Evolutionary conservation across 805 yeast genomes (phyloP), one percentile per base, ranked within the genome.

Genomic region (Saccharomycopsis javanensis): DNA sequence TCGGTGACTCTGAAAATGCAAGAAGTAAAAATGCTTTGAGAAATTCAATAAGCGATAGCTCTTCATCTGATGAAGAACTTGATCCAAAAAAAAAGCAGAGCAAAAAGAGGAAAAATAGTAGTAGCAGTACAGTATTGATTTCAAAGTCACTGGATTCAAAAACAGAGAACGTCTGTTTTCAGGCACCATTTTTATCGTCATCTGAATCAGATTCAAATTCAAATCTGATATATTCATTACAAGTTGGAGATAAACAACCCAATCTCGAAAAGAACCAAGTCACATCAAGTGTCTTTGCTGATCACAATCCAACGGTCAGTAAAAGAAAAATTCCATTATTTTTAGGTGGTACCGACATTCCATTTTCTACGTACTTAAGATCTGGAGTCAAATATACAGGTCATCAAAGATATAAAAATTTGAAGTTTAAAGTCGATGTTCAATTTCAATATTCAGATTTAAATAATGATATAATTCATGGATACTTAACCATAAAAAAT

Each of bases 401-500:
- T n/a, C 67, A 63, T 57, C 74, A 71, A 60, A 61, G 66, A 1
- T 68, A 71, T 4, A 70, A 70, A 1, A 66, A 68, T 56, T 67
- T 67, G 56, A 67, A 64, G 52, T 68, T 80, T 65, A 80, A 79
- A 62, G 85, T 84, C 16, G 67, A 74, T 42, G 86, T 84, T 3
- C 80, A 76, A 58, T 69, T 84, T 58, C 76, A 80, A 63, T 79
- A 81, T 23, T 81, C 83, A 4, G 82, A 81, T 65, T 67, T 83
- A 58, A 66, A 65, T 20, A 72, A 67, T 53, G 73, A 74, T 67
- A 48, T 72, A 55, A 53, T 80, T 30, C 72, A 84, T 4, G 95
- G 95, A 1, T 83, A 80, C 60, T 71, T 86, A 51, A 82, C 84
- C 53, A 86, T 86, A 55, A 74, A 79, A 51, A 88, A 90, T 2